Conservation (phyloP, 768 basidiomycete species). For the Naganishia kalamii region DNA sequence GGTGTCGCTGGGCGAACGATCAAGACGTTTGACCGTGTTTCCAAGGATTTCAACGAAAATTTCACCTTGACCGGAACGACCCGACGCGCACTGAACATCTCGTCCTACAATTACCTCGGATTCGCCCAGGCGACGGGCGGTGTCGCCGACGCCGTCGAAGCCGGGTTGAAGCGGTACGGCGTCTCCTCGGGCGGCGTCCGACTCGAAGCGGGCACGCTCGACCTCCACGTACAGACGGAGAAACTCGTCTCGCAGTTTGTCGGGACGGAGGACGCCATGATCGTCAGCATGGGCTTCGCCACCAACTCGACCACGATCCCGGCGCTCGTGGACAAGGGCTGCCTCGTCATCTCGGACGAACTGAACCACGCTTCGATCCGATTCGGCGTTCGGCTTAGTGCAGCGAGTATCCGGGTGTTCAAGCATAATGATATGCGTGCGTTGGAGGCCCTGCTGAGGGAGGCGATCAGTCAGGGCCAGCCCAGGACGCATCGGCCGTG, state of each 20-base stretch:
- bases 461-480: constrained; percentile 93
- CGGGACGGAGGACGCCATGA: constrained; percentile 80
- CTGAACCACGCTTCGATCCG: constrained; percentile 93
- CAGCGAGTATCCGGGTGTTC: constrained; percentile 84
- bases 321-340: constrained; percentile 81
- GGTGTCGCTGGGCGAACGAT: constrained; percentile 94
- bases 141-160: constrained; percentile 90
- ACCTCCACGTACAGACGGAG: constrained; percentile 74
- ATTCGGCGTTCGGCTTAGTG: constrained; percentile 80
- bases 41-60: constrained; percentile 71
- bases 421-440: constrained; percentile 91
- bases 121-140: constrained; percentile 90
- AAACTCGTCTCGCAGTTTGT: constrained; percentile 82
- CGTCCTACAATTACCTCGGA: constrained; percentile 98
- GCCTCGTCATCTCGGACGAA: constrained; percentile 92
- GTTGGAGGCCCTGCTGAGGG: constrained; percentile 72
- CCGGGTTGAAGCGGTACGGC: constrained; percentile 72
- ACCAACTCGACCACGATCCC: constrained; percentile 69
- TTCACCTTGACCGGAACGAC: constrained; percentile 64
- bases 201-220: constrained; percentile 76
- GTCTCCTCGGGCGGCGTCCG: constrained; percentile 68
- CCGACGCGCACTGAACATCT: constrained; percentile 89
- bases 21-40: constrained; percentile 72
- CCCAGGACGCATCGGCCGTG: constrained; percentile 97
- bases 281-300: constrained; percentile 68